phyloP scores from a whole-genome alignment of 108 stramenopile species.

The Skeletonema tropicum region DNA sequence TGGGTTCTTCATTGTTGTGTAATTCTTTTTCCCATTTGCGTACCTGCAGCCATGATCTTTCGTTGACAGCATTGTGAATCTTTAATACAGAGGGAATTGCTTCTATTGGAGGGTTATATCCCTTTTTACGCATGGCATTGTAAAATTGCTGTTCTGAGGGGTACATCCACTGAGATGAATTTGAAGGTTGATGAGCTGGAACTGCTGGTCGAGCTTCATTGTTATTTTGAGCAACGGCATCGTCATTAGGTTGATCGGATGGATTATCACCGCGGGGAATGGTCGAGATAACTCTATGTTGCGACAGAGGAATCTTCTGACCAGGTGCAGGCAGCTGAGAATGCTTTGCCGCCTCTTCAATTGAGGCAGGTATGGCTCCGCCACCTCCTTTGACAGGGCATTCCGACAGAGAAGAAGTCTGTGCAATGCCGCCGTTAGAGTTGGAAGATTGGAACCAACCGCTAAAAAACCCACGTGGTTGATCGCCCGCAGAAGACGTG shows the following conservation, averaged over 20 bases:
- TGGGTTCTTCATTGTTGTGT: slow-evolving; percentile 51
- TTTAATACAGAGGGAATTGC: slow-evolving; percentile 82
- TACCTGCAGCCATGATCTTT: slow-evolving; percentile 87
- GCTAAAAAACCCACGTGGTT: slow-evolving; percentile 28
- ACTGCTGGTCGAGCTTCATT: slow-evolving; percentile 18
- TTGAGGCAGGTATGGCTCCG: slow-evolving; percentile 58
- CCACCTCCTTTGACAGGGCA: slow-evolving; percentile 33
- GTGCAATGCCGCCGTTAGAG: background rate
- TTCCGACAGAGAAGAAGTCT: background rate
- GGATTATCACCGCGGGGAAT: slow-evolving; percentile 66
- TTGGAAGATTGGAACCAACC: slow-evolving; percentile 32
- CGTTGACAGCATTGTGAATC: slow-evolving; percentile 97
- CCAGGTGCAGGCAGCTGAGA: slow-evolving; percentile 77
- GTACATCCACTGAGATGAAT: slow-evolving; percentile 85
- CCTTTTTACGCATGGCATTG: slow-evolving; percentile 95
- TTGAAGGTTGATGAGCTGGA: slow-evolving; percentile 44
- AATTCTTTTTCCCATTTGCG: slow-evolving; percentile 73
- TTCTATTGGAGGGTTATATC: slow-evolving; percentile 83
- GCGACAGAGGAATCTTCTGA: slow-evolving; percentile 76
- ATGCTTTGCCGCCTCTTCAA: slow-evolving; percentile 82
- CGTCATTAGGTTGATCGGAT: slow-evolving; percentile 12
- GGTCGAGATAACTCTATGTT: slow-evolving; percentile 67
- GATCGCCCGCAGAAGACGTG: background rate
- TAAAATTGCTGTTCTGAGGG: slow-evolving; percentile 97
- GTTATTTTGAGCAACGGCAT: slow-evolving; percentile 3